A percentile compares a stretch with the other conserved stretches of the same genome.
Conservation (phyloP, 2,329 filamentous ascomycete species). For the Raffaelea deltoideospora region DNA sequence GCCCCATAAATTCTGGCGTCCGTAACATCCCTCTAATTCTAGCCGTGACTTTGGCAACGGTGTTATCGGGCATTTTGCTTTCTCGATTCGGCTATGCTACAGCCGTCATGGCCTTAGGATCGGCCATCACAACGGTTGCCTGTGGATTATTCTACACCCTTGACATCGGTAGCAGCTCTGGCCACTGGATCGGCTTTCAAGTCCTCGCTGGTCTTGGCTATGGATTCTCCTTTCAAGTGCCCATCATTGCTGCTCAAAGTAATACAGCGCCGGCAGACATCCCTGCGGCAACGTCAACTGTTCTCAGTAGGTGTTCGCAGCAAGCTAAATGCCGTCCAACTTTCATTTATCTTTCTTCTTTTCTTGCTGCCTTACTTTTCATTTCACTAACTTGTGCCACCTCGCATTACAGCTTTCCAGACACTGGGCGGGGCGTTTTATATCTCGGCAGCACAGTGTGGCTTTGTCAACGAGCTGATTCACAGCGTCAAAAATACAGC, state of each 20-base stretch:
- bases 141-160: conserved; percentile 19
- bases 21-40: conserved; percentile 19
- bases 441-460: conserved; percentile 2
- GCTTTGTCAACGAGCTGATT: conserved; percentile 7
- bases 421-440: conserved; percentile 40
- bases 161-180: conserved; percentile 12
- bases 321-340: no score
- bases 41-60: conserved; percentile 15
- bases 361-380: conserved; percentile 8
- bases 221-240: conserved; percentile 16
- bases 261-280: conserved; percentile 23
- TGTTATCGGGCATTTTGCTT: conserved; percentile 14
- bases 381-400: no score
- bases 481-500: no score
- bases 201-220: conserved; percentile 4
- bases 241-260: conserved; percentile 30
- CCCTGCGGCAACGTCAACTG: conserved; percentile 21
- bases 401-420: conserved; percentile 42
- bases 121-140: conserved; percentile 11
- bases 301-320: conserved; percentile 14
- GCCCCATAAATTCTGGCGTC: conserved; percentile 20
- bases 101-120: conserved; percentile 11
- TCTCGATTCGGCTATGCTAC: conserved; percentile 10
- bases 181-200: conserved; percentile 22
- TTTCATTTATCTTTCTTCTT: conserved; percentile 16